Percentiles rank a stretch among this genome's conserved stretches.
These are phyloP conservation scores for Clarireedia monteithiana DNA, from an alignment of 2,329 filamentous ascomycete species.

Conservation along the genomic window DNA sequence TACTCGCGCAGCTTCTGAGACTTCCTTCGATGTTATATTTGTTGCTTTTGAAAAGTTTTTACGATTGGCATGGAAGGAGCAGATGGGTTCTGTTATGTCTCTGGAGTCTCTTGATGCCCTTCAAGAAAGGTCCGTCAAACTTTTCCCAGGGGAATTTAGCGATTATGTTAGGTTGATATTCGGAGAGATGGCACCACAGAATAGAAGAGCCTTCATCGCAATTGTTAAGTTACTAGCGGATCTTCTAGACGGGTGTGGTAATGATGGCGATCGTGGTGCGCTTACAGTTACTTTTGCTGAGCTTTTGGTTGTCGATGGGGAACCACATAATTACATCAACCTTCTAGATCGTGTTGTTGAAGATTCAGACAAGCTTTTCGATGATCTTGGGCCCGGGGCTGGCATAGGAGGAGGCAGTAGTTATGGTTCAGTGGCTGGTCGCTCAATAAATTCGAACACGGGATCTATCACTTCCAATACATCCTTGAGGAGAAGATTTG, in stretches of 20 bases:
- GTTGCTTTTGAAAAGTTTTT: conserved; percentile 92
- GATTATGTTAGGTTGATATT: conserved; percentile 61
- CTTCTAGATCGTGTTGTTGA: conserved; percentile 82
- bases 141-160: conserved; percentile 65
- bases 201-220: conserved; percentile 69
- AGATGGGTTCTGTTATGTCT: conserved; percentile 79
- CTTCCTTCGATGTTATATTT: conserved; percentile 77
- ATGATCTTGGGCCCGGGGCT: conserved; percentile 42
- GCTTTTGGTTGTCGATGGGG: conserved; percentile 69
- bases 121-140: conserved; percentile 58
- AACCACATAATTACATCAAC: conserved; percentile 77
- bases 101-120: conserved; percentile 62
- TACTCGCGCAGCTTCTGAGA: conserved; percentile 65
- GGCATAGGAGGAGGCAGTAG: conserved; percentile 17
- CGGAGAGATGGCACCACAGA: conserved; percentile 59
- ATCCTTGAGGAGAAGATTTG: conserved; percentile 76
- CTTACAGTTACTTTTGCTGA: conserved; percentile 86
- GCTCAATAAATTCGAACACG: conserved; percentile 32
- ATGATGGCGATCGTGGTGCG: conserved; percentile 83
- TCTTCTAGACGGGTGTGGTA: conserved; percentile 79
- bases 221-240: conserved; percentile 82
- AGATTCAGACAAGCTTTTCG: conserved; percentile 83
- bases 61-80: conserved; percentile 77
- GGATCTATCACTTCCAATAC: conserved; percentile 79
- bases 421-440: conserved; percentile 24